Evolutionary conservation across 495 filamentous ascomycete species (phyloP).

Genomic region (Penicillium desertorum): DNA sequence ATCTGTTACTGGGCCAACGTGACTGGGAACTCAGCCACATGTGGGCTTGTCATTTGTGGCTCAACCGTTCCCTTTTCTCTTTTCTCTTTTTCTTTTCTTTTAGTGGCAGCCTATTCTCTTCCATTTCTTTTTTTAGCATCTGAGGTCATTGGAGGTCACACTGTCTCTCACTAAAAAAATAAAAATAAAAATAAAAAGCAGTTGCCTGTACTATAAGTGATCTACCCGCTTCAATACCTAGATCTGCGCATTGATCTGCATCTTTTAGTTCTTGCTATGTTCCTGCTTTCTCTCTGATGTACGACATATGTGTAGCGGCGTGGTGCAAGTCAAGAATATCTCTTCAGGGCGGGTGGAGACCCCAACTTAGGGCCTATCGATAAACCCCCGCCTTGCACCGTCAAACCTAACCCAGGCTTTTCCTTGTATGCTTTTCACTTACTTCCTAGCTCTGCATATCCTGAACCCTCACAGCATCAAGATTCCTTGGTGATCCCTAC

Average conservation of each 20-base stretch:
- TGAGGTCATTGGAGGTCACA: not conserved
- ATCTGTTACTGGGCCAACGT: slow-evolving; percentile 41
- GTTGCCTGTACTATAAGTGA: not conserved
- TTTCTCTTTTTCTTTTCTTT: no score
- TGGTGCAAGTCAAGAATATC: not conserved
- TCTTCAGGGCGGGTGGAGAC: not conserved
- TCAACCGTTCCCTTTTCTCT: no score
- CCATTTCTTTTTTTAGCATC: slow-evolving; percentile 9
- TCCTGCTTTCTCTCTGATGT: not conserved
- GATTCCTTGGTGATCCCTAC: not conserved
- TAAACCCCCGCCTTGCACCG: slow-evolving; percentile 13
- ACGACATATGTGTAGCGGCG: slow-evolving; percentile 1
- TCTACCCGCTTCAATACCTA: not conserved
- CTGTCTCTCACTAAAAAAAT: no score
- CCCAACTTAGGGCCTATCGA: slow-evolving; percentile 16
- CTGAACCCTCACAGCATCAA: not conserved
- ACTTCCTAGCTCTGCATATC: not conserved
- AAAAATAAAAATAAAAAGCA: not conserved
- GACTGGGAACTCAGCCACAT: slow-evolving; percentile 13
- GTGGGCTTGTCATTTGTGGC: slow-evolving; percentile 5
- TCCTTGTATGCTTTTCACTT: not conserved
- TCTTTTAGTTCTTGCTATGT: not conserved
- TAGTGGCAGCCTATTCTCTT: no score
- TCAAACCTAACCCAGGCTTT: not conserved
- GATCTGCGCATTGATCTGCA: not conserved